A percentile compares a stretch with the other conserved stretches of the same genome.
Evolutionary conservation across 2,329 filamentous ascomycete genomes (phyloP).

Genomic region (Cladosporium phlei): DNA sequence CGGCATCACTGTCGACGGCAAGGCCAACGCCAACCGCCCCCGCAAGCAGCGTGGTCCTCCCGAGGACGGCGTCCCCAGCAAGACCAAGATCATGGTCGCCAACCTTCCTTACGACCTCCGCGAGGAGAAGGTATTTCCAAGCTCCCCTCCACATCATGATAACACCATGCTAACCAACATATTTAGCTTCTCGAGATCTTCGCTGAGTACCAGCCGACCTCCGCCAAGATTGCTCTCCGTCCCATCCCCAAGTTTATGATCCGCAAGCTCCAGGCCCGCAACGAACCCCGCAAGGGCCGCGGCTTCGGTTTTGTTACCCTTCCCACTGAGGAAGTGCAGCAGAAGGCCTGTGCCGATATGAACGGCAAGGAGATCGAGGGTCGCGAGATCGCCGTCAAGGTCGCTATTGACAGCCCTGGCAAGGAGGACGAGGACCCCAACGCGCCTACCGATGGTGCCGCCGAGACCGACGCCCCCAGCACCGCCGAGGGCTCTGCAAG

Average conservation of each 20-base stretch:
- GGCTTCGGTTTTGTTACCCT: conserved; percentile 98
- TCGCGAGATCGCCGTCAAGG: conserved; percentile 98
- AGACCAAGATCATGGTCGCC: conserved; percentile 99
- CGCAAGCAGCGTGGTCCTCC: conserved; percentile 88
- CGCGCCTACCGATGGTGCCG: conserved; percentile 41
- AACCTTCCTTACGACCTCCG: conserved; percentile 97
- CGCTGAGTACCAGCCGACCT: conserved; percentile 81
- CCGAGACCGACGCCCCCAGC: conserved; percentile 26
- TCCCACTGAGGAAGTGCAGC: conserved; percentile 88
- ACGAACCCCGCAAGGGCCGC: conserved; percentile 97
- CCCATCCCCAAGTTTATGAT: conserved; percentile 99
- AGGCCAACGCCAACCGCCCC: conserved; percentile 49
- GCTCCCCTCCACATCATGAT: conserved; percentile 27
- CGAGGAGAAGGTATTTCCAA: conserved; percentile 93
- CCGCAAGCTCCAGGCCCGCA: conserved; percentile 98
- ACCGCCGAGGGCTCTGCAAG: conserved; percentile 33
- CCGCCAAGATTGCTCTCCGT: conserved; percentile 96
- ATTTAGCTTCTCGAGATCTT: conserved; percentile 93
- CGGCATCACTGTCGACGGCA: conserved; percentile 40
- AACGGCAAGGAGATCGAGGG: conserved; percentile 99
- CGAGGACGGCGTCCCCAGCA: conserved; percentile 94
- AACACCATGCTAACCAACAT: conserved; percentile 29
- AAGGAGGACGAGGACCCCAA: conserved; percentile 80
- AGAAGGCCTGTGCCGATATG: conserved; percentile 97
- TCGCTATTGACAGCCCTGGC: conserved; percentile 97